These are phyloP conservation scores for Mycena galericulata DNA, from an alignment of 768 basidiomycete species.

Conservation along the genomic window DNA sequence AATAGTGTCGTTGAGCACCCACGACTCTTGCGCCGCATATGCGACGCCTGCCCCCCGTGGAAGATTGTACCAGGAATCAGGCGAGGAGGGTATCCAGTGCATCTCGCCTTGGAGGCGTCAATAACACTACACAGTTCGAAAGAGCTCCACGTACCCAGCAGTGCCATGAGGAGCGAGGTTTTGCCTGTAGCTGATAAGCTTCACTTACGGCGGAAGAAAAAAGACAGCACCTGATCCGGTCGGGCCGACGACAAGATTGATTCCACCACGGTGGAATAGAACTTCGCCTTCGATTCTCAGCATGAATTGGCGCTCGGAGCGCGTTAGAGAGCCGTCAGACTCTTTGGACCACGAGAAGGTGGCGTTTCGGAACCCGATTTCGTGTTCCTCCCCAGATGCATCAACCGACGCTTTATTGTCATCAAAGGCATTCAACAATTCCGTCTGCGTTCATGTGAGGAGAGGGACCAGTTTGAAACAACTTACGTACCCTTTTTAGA, in stretches of 20 bases:
- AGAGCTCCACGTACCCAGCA: too few relatives aligned
- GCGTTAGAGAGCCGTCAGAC: constrained; percentile 40
- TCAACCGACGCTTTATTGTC: constrained; percentile 7
- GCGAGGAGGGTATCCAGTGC: neutral
- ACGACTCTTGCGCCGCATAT: constrained; percentile 14
- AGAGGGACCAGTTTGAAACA: neutral
- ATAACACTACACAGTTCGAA: too few relatives aligned
- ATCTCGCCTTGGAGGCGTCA: neutral
- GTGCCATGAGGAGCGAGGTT: constrained; percentile 73
- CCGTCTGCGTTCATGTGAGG: too few relatives aligned
- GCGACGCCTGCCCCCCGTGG: constrained; percentile 13
- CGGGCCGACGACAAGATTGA: constrained; percentile 71
- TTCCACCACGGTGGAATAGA: constrained; percentile 60
- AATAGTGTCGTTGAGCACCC: neutral
- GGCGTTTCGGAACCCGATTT: constrained; percentile 65
- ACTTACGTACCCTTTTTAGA: constrained; percentile 47
- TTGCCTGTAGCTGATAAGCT: constrained; percentile 54
- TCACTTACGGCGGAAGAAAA: constrained; percentile 33
- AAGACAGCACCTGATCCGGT: constrained; percentile 51
- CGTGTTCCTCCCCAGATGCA: constrained; percentile 31
- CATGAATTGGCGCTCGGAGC: constrained; percentile 57
- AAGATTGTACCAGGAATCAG: constrained; percentile 10
- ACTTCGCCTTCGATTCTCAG: constrained; percentile 58
- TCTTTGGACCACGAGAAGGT: constrained; percentile 66
- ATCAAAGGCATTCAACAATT: constrained; percentile 51